These are phyloP conservation scores for Glycine soja DNA, from an alignment of 306 rosid species.

Conservation along the genomic window DNA sequence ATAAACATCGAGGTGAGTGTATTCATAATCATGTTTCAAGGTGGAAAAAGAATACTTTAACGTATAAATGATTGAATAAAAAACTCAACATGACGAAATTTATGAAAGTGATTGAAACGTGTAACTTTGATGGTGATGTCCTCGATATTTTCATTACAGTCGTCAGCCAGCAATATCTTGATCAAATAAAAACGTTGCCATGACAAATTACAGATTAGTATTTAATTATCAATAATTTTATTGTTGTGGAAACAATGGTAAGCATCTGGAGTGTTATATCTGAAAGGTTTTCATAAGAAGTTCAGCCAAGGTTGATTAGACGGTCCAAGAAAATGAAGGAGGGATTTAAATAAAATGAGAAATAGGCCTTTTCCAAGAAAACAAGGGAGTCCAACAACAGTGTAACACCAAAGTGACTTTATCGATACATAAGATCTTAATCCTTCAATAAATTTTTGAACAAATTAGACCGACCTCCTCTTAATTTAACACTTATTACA, in stretches of 20 bases:
- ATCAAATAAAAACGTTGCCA: background rate
- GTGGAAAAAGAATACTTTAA: constrained; percentile 36
- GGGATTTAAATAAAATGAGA: background rate
- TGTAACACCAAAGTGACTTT: too few relatives aligned
- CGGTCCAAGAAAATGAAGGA: constrained; percentile 24
- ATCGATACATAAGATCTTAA: too few relatives aligned
- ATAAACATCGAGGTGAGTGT: constrained; percentile 29
- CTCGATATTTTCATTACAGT: constrained; percentile 51
- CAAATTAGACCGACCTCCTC: too few relatives aligned
- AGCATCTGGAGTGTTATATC: background rate
- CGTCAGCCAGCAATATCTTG: constrained; percentile 38
- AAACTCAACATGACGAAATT: background rate
- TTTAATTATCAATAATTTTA: constrained; percentile 16
- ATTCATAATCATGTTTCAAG: background rate
- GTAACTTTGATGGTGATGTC: constrained; percentile 50
- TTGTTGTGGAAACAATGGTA: constrained; percentile 15
- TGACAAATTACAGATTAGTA: background rate
- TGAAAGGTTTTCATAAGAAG: constrained; percentile 36
- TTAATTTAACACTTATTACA: too few relatives aligned
- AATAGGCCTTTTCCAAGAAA: background rate
- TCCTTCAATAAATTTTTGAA: too few relatives aligned
- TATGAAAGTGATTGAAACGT: background rate
- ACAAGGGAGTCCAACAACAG: background rate
- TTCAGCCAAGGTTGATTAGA: constrained; percentile 35
- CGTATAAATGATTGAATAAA: background rate